These are phyloP conservation scores for Yamadazyma triangularis DNA, from an alignment of 1,139 yeast genomes.

Conservation along the genomic window DNA sequence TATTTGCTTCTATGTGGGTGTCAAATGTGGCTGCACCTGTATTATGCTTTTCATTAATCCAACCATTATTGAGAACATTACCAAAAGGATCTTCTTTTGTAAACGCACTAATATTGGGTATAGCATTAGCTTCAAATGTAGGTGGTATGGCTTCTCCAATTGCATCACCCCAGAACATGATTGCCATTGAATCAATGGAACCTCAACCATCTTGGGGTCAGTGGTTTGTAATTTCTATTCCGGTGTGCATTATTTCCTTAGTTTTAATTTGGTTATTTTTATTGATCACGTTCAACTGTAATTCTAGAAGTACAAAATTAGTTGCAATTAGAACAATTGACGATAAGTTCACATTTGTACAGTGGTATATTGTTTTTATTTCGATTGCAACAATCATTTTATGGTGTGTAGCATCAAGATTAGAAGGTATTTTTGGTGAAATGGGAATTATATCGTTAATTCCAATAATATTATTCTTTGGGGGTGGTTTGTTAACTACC, in stretches of 20 bases:
- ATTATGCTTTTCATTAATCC: conserved; percentile 61
- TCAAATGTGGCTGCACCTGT: conserved; percentile 80
- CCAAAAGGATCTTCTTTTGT: conserved; percentile 60
- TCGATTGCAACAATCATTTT: conserved; percentile 53
- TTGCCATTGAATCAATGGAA: conserved; percentile 63
- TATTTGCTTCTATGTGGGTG: conserved; percentile 74
- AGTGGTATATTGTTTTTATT: conserved; percentile 58
- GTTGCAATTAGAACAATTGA: conserved; percentile 55
- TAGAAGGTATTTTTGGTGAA: conserved; percentile 58
- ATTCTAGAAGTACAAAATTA: conserved; percentile 35
- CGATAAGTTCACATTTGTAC: conserved; percentile 55
- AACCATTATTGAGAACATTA: conserved; percentile 59
- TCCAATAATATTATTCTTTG: conserved; percentile 64
- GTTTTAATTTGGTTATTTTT: conserved; percentile 54
- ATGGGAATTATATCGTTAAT: conserved; percentile 67
- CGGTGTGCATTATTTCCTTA: conserved; percentile 54
- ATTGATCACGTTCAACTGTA: conserved; percentile 52
- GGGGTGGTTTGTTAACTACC: conserved; percentile 62
- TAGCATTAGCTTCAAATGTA: conserved; percentile 66
- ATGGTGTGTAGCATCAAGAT: conserved; percentile 66
- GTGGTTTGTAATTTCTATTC: conserved; percentile 68
- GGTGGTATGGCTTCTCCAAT: conserved; percentile 85
- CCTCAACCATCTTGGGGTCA: conserved; percentile 76
- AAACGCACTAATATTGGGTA: conserved; percentile 62
- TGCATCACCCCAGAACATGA: conserved; percentile 74